These are phyloP conservation scores for Thelephora ganbajun DNA, from an alignment of 768 basidiomycete genomes.

Conservation along the genomic window DNA sequence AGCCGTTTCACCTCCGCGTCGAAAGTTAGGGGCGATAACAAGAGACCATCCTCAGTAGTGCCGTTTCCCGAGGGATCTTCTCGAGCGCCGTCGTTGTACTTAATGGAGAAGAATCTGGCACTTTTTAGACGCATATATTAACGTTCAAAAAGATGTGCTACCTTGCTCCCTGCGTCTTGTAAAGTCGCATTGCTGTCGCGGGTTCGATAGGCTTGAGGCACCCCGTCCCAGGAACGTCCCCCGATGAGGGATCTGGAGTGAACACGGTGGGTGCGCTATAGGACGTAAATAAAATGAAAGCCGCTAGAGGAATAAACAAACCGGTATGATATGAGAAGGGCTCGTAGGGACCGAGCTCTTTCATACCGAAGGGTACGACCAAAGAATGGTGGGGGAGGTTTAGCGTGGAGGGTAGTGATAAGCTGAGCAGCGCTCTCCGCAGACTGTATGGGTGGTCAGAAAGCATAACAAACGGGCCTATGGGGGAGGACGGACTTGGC, in stretches of 20 bases:
- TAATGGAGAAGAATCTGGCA: conserved; percentile 6
- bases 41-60: conserved; percentile 17
- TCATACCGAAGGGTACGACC: conserved; percentile 69
- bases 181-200: conserved; percentile 48
- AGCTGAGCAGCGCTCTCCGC: conserved; percentile 39
- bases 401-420: conserved; percentile 43
- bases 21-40: conserved; percentile 43
- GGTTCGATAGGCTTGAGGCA: conserved; percentile 28
- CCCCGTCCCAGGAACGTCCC: not conserved
- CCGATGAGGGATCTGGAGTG: conserved; percentile 7
- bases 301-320: conserved; percentile 13
- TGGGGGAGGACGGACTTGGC: conserved; percentile 38
- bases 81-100: conserved; percentile 43
- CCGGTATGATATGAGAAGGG: conserved; percentile 68
- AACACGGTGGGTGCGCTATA: conserved; percentile 5
- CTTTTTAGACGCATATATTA: conserved; percentile 18
- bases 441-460: too few relatives aligned
- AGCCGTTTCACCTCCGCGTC: conserved; percentile 36
- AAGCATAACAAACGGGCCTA: conserved; percentile 1
- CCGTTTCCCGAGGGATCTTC: not conserved
- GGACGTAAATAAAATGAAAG: not conserved
- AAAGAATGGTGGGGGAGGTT: conserved; percentile 46
- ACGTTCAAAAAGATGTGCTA: conserved; percentile 12
- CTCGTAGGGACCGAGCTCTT: conserved; percentile 60
- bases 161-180: conserved; percentile 40